A percentile compares a stretch with the other conserved stretches of the same genome.
These are phyloP conservation scores for Amauroascus niger DNA, from an alignment of 2,329 filamentous ascomycete genomes.

Conservation along the genomic window DNA sequence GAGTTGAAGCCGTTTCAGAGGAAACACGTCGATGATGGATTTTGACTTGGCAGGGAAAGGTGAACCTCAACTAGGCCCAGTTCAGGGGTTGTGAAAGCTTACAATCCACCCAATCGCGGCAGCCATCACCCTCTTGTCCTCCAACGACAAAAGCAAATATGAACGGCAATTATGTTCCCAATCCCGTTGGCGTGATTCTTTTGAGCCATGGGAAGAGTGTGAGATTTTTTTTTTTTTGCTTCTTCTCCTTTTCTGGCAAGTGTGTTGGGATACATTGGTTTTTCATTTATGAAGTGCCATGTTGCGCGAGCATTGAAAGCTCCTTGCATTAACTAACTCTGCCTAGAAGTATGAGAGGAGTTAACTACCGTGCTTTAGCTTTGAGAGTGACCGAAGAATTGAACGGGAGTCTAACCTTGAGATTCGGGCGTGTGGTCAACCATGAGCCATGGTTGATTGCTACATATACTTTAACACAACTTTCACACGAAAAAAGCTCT, in stretches of 20 bases:
- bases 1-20: conserved; percentile 13
- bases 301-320: no score
- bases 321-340: no score
- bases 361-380: not conserved
- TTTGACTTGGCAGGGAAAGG: conserved; percentile 2
- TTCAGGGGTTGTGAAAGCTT: conserved; percentile 3
- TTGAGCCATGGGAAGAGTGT: not conserved
- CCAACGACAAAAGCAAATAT: not conserved
- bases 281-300: no score
- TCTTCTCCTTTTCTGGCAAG: not conserved
- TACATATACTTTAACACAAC: no score
- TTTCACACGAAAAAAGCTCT: no score
- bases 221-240: not conserved
- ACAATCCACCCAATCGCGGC: not conserved
- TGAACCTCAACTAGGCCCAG: not conserved
- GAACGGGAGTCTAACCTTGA: conserved; percentile 10
- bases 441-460: not conserved
- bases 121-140: not conserved
- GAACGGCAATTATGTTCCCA: not conserved
- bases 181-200: not conserved
- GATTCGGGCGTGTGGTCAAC: not conserved
- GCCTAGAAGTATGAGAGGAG: no score
- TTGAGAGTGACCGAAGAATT: not conserved
- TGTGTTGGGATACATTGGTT: no score
- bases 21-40: conserved; percentile 14